Percentiles rank a stretch among this genome's conserved stretches.
Evolutionary conservation across 2,329 filamentous ascomycete species (phyloP).

Genomic region (Diplodia scrobiculata): DNA sequence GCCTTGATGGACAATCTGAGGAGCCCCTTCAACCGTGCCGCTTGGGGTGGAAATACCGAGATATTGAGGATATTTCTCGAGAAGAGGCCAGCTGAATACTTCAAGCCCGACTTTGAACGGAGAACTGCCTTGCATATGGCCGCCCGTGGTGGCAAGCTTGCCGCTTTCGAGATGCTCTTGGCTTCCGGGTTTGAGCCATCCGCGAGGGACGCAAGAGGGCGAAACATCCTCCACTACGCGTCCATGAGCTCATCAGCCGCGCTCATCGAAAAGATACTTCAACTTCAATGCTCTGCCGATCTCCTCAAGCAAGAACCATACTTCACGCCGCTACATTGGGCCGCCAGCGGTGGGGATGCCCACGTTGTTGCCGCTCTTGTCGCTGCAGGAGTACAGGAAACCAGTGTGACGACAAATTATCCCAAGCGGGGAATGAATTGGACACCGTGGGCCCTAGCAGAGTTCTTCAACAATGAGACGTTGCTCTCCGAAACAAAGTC

Average conservation of each 20-base stretch:
- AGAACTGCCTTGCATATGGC: neutral
- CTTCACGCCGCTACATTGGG: neutral
- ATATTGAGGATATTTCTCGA: neutral
- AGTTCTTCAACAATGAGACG: neutral
- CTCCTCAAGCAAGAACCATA: neutral
- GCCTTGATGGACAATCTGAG: neutral
- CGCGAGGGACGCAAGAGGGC: neutral
- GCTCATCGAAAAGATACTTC: neutral
- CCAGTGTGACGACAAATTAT: neutral
- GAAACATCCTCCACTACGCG: neutral
- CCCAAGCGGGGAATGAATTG: neutral
- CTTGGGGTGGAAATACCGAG: neutral
- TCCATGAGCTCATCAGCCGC: neutral
- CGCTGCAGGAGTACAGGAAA: neutral
- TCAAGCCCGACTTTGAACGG: neutral
- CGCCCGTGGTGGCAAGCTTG: neutral
- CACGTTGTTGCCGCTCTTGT: neutral
- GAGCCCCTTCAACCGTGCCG: neutral
- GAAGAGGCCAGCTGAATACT: neutral
- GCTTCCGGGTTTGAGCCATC: neutral
- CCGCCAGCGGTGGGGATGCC: neutral
- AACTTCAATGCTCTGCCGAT: neutral
- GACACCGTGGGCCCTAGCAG: neutral
- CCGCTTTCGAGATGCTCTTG: neutral
- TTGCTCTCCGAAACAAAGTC: neutral